Conservation (phyloP, 805 yeast genomes). For the Debaryomyces prosopidis region DNA sequence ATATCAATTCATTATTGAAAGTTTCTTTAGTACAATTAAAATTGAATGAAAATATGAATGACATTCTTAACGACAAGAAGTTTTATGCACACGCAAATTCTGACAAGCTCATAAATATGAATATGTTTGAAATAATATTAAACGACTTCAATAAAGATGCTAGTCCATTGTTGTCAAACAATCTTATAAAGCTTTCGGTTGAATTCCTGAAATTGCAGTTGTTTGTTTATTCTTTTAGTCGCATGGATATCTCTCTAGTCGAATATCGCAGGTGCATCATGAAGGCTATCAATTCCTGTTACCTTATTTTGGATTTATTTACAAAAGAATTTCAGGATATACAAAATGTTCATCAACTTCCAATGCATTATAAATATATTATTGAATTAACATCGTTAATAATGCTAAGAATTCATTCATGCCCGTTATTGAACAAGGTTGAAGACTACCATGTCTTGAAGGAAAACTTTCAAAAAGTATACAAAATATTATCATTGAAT, state of each 20-base stretch:
- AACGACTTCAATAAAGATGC: slow-evolving; percentile 22
- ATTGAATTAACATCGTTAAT: slow-evolving; percentile 33
- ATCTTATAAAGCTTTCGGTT: slow-evolving; percentile 30
- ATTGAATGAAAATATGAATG: slow-evolving; percentile 39
- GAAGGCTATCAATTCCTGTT: slow-evolving; percentile 30
- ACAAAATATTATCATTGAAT: slow-evolving; percentile 15
- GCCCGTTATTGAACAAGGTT: slow-evolving; percentile 27
- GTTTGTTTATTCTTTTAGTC: slow-evolving; percentile 34
- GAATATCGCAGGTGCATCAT: slow-evolving; percentile 30
- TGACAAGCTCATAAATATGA: slow-evolving; percentile 35
- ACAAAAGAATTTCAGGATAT: slow-evolving; percentile 17
- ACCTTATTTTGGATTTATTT: slow-evolving; percentile 24
- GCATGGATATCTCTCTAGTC: slow-evolving; percentile 17
- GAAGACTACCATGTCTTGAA: slow-evolving; percentile 27
- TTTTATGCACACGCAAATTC: slow-evolving; percentile 15
- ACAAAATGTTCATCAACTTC: slow-evolving; percentile 28
- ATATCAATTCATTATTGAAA: slow-evolving; percentile 26
- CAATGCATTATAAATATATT: slow-evolving; percentile 41
- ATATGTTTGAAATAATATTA: slow-evolving; percentile 44
- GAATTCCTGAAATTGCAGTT: slow-evolving; percentile 41
- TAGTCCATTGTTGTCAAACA: slow-evolving; percentile 20
- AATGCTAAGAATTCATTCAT: slow-evolving; percentile 31
- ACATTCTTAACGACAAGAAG: slow-evolving; percentile 21
- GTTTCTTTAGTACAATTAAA: slow-evolving; percentile 40
- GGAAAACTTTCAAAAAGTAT: slow-evolving; percentile 20